Evolutionary conservation across 441 rosid species (phyloP), one percentile per base, ranked within the genome.

Genomic region (Geranium incanum): DNA sequence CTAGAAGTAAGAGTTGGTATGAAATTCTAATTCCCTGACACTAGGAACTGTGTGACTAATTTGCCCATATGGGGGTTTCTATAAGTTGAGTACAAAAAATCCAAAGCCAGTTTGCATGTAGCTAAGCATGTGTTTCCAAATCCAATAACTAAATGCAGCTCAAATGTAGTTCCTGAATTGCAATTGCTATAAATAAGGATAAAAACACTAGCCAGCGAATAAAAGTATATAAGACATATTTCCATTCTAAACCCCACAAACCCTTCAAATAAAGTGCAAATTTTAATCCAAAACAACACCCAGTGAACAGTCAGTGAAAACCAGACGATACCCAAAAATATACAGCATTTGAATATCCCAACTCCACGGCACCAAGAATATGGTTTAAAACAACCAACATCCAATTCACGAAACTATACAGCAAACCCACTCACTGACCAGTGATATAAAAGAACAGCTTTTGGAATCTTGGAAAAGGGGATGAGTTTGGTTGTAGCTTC

Each of bases 401-500:
- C 71, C 78, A 78, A 69, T 60, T 70, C 33, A 60, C 13, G 43
- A 67, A 3, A 64, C 59, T 28, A 28, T 28, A 28, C 33, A 67
- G 5, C 3, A 33, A 72, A 28, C 7, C 23, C 59, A 21, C 21
- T 21, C 21, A 21, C 85, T 80, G 80, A 7, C 19, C 64, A 48
- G 55, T n/a, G 55, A 4, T 48, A 48, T 48, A 48, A 13, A 12
- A 71, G 33, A 38, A 55, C 33, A 28, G 13, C 55, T 73, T 66
- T 21, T 15, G 52, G 16, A 76, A 74, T 65, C 68, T 43, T 18
- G 62, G 66, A 64, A 76, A 64, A 15, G 37, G 77, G 50, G 77
- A 81, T 73, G 71, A 76, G 80, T 77, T 28, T 68, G 74, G n/a
- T 48, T 48, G n/a, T 48, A 48, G 69, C 43, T 74, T 75, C 55